phyloP scores from a whole-genome alignment of 129 eudicot species.

The Flaveria sonorensis region DNA sequence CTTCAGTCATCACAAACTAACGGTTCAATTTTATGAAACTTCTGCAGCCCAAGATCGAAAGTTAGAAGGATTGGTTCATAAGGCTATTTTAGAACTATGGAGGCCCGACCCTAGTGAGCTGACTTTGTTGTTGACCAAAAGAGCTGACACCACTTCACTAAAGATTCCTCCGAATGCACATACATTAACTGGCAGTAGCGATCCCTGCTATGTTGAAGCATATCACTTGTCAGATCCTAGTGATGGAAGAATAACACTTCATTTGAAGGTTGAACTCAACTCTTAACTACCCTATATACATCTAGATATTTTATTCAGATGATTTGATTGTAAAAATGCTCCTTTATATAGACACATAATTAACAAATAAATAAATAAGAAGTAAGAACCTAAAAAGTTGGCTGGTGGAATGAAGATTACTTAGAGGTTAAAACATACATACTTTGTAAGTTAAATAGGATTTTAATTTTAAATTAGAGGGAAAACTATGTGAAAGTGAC shows the following conservation, averaged over 20 bases:
- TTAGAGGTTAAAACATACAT: not conserved
- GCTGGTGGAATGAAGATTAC: constrained; percentile 16
- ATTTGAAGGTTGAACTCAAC: constrained; percentile 64
- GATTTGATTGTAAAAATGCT: not conserved
- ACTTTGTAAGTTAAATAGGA: constrained; percentile 9
- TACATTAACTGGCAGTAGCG: constrained; percentile 87
- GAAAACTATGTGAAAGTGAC: not conserved
- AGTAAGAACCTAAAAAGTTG: constrained; percentile 7
- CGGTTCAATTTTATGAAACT: constrained; percentile 93
- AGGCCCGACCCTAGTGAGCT: constrained; percentile 91
- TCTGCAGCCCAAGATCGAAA: constrained; percentile 96
- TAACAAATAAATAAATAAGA: not conserved
- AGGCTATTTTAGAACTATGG: constrained; percentile 95
- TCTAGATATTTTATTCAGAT: not conserved
- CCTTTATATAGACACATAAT: not conserved
- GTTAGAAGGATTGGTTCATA: constrained; percentile 93
- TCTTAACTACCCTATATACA: constrained; percentile 20
- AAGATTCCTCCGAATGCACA: constrained; percentile 81
- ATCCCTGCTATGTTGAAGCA: constrained; percentile 97
- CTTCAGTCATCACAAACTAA: constrained; percentile 95
- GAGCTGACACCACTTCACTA: constrained; percentile 62
- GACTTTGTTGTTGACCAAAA: constrained; percentile 67
- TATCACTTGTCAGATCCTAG: constrained; percentile 91
- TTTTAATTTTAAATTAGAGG: not conserved
- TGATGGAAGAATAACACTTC: constrained; percentile 92